phyloP scores from a whole-genome alignment of 176 grass and related monocot species.

The Melocanna baccifera region DNA sequence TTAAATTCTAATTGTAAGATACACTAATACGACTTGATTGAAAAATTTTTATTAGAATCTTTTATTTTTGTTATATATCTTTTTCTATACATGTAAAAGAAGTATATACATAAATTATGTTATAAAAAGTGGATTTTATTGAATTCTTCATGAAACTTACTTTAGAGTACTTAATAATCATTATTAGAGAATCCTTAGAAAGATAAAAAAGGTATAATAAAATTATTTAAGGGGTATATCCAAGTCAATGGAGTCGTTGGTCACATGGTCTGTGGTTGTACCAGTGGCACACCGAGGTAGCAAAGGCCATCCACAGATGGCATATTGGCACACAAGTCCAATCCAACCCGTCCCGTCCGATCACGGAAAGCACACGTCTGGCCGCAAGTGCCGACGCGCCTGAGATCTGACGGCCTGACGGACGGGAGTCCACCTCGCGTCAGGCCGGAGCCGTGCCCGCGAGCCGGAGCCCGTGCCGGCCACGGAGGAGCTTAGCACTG shows the following conservation, averaged over 20 bases:
- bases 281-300: background rate
- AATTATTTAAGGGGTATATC: too few relatives aligned
- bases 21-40: too few relatives aligned
- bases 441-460: background rate
- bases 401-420: slow-evolving; percentile 6
- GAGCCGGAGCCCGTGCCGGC: slow-evolving; percentile 3
- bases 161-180: too few relatives aligned
- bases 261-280: background rate
- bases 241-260: background rate
- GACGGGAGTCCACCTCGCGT: background rate
- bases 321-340: slow-evolving; percentile 34
- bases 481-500: background rate
- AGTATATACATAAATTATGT: too few relatives aligned
- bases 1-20: too few relatives aligned
- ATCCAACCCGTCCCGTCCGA: slow-evolving; percentile 17
- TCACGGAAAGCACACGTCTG: background rate
- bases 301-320: background rate
- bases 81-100: too few relatives aligned
- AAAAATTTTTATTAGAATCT: too few relatives aligned
- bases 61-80: too few relatives aligned
- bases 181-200: too few relatives aligned
- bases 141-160: too few relatives aligned
- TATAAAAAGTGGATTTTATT: too few relatives aligned
- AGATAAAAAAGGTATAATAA: too few relatives aligned
- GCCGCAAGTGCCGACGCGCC: background rate